Evolutionary conservation across 192 early-diverging fungal genomes (phyloP), one percentile per base, ranked within the genome.

Genomic region (Chytriomyces sp.): DNA sequence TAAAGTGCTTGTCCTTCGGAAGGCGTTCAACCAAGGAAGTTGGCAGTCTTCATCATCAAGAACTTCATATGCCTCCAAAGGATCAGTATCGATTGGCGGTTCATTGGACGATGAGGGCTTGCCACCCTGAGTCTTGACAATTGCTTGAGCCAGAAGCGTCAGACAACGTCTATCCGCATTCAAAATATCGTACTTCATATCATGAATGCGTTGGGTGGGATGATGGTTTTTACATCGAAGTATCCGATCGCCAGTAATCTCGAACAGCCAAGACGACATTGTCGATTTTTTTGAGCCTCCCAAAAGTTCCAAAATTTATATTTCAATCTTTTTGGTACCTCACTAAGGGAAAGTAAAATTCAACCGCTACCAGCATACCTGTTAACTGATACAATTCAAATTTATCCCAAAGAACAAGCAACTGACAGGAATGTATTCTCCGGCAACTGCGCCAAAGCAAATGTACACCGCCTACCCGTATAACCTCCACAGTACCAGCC

Each of bases 1-100:
- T 56, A 8, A 56, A 26, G 55, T 56, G 55, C 55, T 56, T 56
- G 55, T 56, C 55, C 55, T 56, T 56, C 7, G 55, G 55, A 19
- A 56, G 55, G 12, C 12, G 55, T 56, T 56, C 55, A 26, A 26
- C 55, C 7, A 56, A 26, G 12, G 55, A 56, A 56, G 55, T 8
- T 19, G 55, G 55, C 55, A 44, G 41, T 44, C 41, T 44, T 44
- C 41, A 44, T 44, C 41, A 44, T 44, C 41, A 7, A 44, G 41
- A 44, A 44, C 41, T 44, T 44, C 41, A 44, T 44, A 44, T 44
- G 41, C 41, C 19, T 44, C 41, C 41, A 44, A 44, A 44, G 41
- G 8, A 10, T 44, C 41, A 19, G 41, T 19, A 44, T 44, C 41
- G 7, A 19, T 44, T 44, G 41, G 41, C 7, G 41, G 8, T 7